Base-by-base conservation (phyloP, 768 basidiomycete genomes). In the Lentinula boryana region DNA sequence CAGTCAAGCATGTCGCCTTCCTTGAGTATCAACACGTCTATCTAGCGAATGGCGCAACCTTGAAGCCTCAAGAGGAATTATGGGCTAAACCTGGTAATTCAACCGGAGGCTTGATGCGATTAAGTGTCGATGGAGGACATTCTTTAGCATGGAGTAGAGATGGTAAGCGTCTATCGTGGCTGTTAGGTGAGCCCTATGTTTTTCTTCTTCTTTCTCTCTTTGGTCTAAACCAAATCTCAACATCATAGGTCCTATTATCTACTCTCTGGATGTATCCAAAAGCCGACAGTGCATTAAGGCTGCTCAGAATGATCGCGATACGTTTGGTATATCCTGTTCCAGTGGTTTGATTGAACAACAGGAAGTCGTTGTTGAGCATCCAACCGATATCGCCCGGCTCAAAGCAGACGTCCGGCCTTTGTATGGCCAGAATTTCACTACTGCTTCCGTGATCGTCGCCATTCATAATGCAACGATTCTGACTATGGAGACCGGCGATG, bases 71-170 rank as follows among this genome's bases (percentile, higher is more conserved):
- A 5, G 76, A 78, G 41, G 70, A 75, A 1, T 71, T 90, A 21
- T 90, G 87, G 87, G 85, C 86, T 55, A 87, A 84, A 65, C 88
- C 88, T 8, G 85, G 78, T 0, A 87, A 86, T 66, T 81, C 87
- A 2, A 85, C 87, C 1, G 75, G 75, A 32, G 83, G 83, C 2
- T 68, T 89, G 58, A 78, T 79, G 5, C 78, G 88, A 36, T 61
- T 90, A 62, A 89, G 87, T 65, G 66, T 87, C 62, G 86, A 89
- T 68, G 89, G 89, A 16, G 89, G 88, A 0, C 89, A 91, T 65
- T 85, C 86, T 67, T 67, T 90, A 36, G 77, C 82, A 2, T 85
- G 82, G 74, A 86, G 81, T 35, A 67, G 79, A 16, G 84, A 89
- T 68, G 88, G 89, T 9, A 81, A 75, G 57, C 83, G 74, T 32